Conservation (phyloP, 768 basidiomycete species). For the Psilocybe sp. region DNA sequence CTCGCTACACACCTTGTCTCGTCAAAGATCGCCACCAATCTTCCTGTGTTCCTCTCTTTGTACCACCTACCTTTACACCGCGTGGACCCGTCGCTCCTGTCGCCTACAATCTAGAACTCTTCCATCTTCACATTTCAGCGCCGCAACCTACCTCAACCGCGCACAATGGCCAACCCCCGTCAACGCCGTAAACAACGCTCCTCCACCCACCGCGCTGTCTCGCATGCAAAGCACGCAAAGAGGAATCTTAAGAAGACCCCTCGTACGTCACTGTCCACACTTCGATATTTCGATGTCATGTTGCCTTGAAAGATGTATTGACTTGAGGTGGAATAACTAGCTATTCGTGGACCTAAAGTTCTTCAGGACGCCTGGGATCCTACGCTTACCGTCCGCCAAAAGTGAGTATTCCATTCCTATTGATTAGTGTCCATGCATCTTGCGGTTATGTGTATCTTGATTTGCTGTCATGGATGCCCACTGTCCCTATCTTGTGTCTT, state of each 20-base stretch:
- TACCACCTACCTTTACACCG: too few relatives aligned
- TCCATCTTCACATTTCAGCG: too few relatives aligned
- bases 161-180: constrained; percentile 86
- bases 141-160: not conserved
- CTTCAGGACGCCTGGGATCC: constrained; percentile 88
- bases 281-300: not conserved
- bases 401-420: constrained; percentile 48
- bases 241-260: constrained; percentile 77
- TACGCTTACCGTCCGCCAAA: constrained; percentile 85
- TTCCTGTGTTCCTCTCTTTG: too few relatives aligned
- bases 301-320: not conserved
- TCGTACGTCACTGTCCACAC: constrained; percentile 39
- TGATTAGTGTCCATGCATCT: not conserved
- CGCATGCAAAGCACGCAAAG: constrained; percentile 73
- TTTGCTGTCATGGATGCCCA: not conserved
- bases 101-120: too few relatives aligned
- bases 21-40: too few relatives aligned
- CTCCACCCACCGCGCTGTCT: constrained; percentile 66
- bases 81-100: too few relatives aligned
- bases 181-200: constrained; percentile 87
- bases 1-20: too few relatives aligned
- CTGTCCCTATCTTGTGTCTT: too few relatives aligned
- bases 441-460: not conserved
- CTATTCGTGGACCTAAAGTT: constrained; percentile 77
- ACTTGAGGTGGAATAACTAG: constrained; percentile 31